A percentile compares a stretch with the other conserved stretches of the same genome.
Evolutionary conservation across 1,284 basidiomycete genomes (phyloP).

Genomic region (Puccinia triticina): DNA sequence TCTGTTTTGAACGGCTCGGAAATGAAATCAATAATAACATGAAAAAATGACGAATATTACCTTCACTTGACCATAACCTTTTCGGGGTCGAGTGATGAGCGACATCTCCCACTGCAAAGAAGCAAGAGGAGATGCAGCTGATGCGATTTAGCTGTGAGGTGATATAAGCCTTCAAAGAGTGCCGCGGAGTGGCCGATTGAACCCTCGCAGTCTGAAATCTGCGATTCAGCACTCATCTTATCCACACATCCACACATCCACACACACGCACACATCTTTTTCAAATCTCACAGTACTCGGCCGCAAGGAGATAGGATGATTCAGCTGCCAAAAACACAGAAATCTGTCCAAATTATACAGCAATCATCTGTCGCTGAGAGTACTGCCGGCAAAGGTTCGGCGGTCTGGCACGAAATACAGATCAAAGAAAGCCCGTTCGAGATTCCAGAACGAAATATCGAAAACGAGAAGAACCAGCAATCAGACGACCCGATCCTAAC

Average conservation of each 20-base stretch:
- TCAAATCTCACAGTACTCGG: not conserved
- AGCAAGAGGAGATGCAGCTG: too few species aligned
- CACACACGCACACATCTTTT: not conserved
- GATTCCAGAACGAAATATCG: not conserved
- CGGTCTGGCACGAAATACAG: not conserved
- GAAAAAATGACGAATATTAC: not conserved
- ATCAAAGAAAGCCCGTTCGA: slow-evolving; percentile 3
- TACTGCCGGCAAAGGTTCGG: not conserved
- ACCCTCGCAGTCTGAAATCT: not conserved
- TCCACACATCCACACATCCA: not conserved
- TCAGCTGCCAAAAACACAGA: not conserved
- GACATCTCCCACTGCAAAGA: too few species aligned
- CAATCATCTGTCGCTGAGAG: not conserved
- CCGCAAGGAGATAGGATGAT: not conserved
- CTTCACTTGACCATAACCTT: not conserved
- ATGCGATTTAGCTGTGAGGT: too few species aligned
- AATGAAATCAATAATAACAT: too few species aligned
- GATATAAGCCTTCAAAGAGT: not conserved
- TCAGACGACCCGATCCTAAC: slow-evolving; percentile 5
- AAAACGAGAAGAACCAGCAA: not conserved
- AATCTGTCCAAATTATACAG: not conserved
- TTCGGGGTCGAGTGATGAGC: too few species aligned
- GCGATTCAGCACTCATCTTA: not conserved
- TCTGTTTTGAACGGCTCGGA: not conserved
- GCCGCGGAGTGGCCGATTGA: too few species aligned